phyloP scores from a whole-genome alignment of 1,139 yeast genomes.

The Geotrichum histeridarum region DNA sequence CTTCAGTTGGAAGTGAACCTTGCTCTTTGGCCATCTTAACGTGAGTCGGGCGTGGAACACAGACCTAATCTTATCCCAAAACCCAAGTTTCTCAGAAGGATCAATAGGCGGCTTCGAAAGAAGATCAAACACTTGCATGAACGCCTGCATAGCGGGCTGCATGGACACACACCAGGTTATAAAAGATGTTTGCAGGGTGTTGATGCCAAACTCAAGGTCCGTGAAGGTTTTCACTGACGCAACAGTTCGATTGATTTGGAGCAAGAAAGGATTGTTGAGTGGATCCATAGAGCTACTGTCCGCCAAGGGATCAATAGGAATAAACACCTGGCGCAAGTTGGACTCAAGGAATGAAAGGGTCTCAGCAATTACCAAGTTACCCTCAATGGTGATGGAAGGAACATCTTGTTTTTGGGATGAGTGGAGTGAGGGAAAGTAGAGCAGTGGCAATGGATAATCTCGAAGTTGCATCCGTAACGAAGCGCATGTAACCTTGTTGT shows the following conservation, averaged over 20 bases:
- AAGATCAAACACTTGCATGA: slow-evolving; percentile 73
- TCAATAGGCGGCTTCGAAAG: slow-evolving; percentile 80
- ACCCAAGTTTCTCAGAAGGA: slow-evolving; percentile 77
- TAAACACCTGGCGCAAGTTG: slow-evolving; percentile 55
- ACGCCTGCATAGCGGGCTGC: slow-evolving; percentile 78
- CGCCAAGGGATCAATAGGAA: slow-evolving; percentile 54
- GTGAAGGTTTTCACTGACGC: slow-evolving; percentile 71
- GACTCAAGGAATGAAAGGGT: slow-evolving; percentile 43
- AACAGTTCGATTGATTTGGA: slow-evolving; percentile 70
- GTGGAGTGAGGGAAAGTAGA: slow-evolving; percentile 41
- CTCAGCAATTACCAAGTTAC: slow-evolving; percentile 56
- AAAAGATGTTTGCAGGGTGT: slow-evolving; percentile 56
- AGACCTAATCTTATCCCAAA: slow-evolving; percentile 67
- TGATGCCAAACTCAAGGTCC: slow-evolving; percentile 52
- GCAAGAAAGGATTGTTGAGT: slow-evolving; percentile 43
- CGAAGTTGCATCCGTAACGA: slow-evolving; percentile 55
- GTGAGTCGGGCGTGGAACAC: slow-evolving; percentile 53
- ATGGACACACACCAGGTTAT: slow-evolving; percentile 84
- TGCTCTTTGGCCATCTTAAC: slow-evolving; percentile 48
- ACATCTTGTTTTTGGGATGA: slow-evolving; percentile 35
- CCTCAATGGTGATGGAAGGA: slow-evolving; percentile 39
- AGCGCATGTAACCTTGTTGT: slow-evolving; percentile 45
- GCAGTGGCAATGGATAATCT: slow-evolving; percentile 63
- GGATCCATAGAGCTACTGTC: slow-evolving; percentile 10
- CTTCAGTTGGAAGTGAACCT: slow-evolving; percentile 50